Evolutionary conservation across 2,329 filamentous ascomycete species (phyloP).

Genomic region (Fusarium pseudocircinatum): DNA sequence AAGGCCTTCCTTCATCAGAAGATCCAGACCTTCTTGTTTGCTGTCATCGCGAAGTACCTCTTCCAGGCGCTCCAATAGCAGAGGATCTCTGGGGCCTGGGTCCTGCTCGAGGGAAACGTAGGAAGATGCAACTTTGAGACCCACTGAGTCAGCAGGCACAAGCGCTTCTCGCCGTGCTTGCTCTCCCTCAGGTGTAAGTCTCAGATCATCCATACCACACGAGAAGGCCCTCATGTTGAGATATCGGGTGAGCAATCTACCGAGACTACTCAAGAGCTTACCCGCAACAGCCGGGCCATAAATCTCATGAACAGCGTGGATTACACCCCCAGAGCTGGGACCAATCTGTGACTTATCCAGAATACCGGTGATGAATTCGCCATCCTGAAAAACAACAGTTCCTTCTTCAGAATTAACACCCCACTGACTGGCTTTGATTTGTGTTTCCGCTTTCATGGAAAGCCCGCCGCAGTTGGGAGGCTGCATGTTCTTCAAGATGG

Average conservation of each 20-base stretch:
- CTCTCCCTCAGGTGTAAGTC: conserved; percentile 84
- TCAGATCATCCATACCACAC: conserved; percentile 96
- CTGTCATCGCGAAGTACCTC: conserved; percentile 89
- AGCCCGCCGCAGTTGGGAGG: conserved; percentile 80
- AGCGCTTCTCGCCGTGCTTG: conserved; percentile 74
- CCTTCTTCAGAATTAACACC: conserved; percentile 80
- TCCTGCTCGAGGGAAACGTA: conserved; percentile 85
- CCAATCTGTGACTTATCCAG: conserved; percentile 97
- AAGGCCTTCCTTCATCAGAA: conserved; percentile 79
- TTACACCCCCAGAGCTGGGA: conserved; percentile 83
- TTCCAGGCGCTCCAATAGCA: conserved; percentile 82
- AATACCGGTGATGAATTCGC: conserved; percentile 89
- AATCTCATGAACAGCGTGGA: conserved; percentile 92
- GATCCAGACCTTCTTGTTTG: conserved; percentile 91
- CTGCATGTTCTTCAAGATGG: conserved; percentile 90
- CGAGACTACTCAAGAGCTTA: conserved; percentile 87
- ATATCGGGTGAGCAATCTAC: conserved; percentile 87
- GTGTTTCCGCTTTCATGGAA: conserved; percentile 81
- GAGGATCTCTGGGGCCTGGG: conserved; percentile 70
- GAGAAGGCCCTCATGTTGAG: conserved; percentile 95
- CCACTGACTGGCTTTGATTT: conserved; percentile 84
- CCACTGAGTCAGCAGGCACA: conserved; percentile 72
- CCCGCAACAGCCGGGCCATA: conserved; percentile 90
- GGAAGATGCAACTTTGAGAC: conserved; percentile 81
- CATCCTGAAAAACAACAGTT: conserved; percentile 82